Evolutionary conservation across 257 asterid species (phyloP), one percentile per base, ranked within the genome.

Genomic region (Perilla frutescens): DNA sequence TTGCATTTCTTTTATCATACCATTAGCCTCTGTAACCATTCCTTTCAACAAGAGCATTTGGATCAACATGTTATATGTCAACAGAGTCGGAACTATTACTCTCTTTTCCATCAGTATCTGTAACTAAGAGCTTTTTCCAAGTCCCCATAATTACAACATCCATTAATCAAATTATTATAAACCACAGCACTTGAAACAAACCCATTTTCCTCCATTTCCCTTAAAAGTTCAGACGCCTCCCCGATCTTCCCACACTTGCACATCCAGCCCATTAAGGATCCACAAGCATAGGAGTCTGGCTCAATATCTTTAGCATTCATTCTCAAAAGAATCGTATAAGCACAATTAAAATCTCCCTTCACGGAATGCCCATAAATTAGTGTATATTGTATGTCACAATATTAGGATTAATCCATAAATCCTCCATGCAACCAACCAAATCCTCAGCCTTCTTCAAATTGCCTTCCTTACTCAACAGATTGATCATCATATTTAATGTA

Each of bases 11-110:
- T 80, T 74, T 12, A 84, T 63, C 84, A 86, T 55, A 50, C 49
- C 76, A 47, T 78, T 80, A 15, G 75, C 88, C 74, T 85, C 82
- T 2, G 49, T 26, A 72, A 66, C 31, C 69, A 65, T 70, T 34
- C 79, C 81, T 57, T 84, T 87, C 58, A 81, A 84, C 69, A 80
- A 66, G 72, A 83, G 44, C 32, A 83, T 76, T 68, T 76, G 88
- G 73, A 85, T 82, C 75, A 85, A 73, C 72, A 72, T 65, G 75
- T 89, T 89, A 76, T 87, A 89, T 1, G 96, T 89, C 36, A 84
- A 76, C 59, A 73, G 83, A 10, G 85, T 83, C 0, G 84, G 88
- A 79, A 68, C 45, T 14, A 79, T 76, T 37, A 89, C 89, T 54
- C 71, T 85, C 62, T 57, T 80, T 58, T 81, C 78, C 96, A 89